These are phyloP conservation scores for Alternaria solani DNA, from an alignment of 2,329 filamentous ascomycete species.

Conservation along the genomic window DNA sequence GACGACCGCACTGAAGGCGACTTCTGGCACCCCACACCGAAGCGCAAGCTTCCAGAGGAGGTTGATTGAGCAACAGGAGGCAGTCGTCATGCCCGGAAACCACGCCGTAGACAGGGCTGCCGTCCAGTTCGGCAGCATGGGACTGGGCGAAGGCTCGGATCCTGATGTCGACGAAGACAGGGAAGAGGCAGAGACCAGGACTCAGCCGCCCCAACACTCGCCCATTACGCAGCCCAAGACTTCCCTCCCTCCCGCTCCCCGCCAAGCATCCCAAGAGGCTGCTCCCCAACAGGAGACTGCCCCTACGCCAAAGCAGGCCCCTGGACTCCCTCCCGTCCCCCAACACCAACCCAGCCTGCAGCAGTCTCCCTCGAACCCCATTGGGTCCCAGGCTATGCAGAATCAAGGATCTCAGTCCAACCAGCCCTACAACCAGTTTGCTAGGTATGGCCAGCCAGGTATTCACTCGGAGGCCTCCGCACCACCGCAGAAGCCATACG, in stretches of 20 bases:
- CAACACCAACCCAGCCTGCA: conserved; percentile 58
- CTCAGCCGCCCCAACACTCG: conserved; percentile 92
- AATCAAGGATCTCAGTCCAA: conserved; percentile 57
- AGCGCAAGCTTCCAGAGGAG: conserved; percentile 84
- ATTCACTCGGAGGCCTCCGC: conserved; percentile 67
- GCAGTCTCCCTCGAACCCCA: conserved; percentile 55
- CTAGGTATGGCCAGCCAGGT: conserved; percentile 71
- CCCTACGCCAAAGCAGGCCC: conserved; percentile 66
- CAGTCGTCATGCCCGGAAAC: conserved; percentile 97
- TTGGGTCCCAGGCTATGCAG: conserved; percentile 64
- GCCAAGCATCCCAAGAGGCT: conserved; percentile 54
- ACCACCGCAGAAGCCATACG: conserved; percentile 80
- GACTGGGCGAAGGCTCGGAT: conserved; percentile 74
- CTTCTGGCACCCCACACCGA: conserved; percentile 65
- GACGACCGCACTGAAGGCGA: conserved; percentile 82
- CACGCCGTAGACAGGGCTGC: conserved; percentile 91
- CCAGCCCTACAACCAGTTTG: conserved; percentile 69
- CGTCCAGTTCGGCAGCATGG: conserved; percentile 96
- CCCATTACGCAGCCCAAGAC: conserved; percentile 85
- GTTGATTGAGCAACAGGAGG: conserved; percentile 93
- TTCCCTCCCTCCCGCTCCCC: conserved; percentile 77
- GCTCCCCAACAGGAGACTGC: conserved; percentile 48
- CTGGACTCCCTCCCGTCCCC: conserved; percentile 67
- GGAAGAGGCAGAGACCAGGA: conserved; percentile 93
- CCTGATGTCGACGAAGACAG: conserved; percentile 89